Evolutionary conservation across 169 alveolate species (phyloP).

Genomic region (Babesia ovata): DNA sequence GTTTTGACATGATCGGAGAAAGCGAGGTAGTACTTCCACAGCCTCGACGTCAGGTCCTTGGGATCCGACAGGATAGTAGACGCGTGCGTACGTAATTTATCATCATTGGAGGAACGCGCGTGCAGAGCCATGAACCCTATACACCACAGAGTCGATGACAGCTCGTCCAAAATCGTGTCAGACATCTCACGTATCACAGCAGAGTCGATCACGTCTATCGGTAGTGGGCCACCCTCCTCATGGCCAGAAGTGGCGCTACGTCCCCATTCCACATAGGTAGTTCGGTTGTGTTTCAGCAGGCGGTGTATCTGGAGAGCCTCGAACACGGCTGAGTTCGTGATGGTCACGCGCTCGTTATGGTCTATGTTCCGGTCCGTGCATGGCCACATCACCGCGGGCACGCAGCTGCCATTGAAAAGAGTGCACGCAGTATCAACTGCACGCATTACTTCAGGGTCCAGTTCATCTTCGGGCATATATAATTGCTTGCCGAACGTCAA

Average conservation of each 20-base stretch:
- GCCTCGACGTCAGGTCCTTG: slow-evolving; percentile 5
- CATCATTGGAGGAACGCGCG: slow-evolving; percentile 1
- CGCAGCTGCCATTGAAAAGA: slow-evolving; percentile 33
- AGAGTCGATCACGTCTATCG: slow-evolving; percentile 41
- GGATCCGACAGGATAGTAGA: neutral
- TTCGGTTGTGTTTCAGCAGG: slow-evolving; percentile 44
- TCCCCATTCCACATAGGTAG: slow-evolving; percentile 29
- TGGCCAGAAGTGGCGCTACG: slow-evolving; percentile 10
- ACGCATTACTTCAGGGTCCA: neutral
- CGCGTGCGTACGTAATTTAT: slow-evolving; percentile 9
- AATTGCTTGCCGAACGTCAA: slow-evolving; percentile 33
- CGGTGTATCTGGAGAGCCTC: slow-evolving; percentile 47
- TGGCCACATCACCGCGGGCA: slow-evolving; percentile 57
- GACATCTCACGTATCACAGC: slow-evolving; percentile 42
- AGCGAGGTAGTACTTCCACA: slow-evolving; percentile 26
- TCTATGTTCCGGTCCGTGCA: slow-evolving; percentile 13
- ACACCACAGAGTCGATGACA: slow-evolving; percentile 32
- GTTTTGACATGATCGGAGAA: slow-evolving; percentile 9
- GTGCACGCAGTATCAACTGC: slow-evolving; percentile 13
- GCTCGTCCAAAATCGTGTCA: slow-evolving; percentile 51
- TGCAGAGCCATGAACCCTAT: slow-evolving; percentile 17
- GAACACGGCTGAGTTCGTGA: slow-evolving; percentile 36
- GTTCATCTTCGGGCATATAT: slow-evolving; percentile 1
- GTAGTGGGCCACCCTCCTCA: slow-evolving; percentile 21
- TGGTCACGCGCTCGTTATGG: slow-evolving; percentile 29